phyloP scores from a whole-genome alignment of 1,284 basidiomycete species.

The Coniferiporia weirii region DNA sequence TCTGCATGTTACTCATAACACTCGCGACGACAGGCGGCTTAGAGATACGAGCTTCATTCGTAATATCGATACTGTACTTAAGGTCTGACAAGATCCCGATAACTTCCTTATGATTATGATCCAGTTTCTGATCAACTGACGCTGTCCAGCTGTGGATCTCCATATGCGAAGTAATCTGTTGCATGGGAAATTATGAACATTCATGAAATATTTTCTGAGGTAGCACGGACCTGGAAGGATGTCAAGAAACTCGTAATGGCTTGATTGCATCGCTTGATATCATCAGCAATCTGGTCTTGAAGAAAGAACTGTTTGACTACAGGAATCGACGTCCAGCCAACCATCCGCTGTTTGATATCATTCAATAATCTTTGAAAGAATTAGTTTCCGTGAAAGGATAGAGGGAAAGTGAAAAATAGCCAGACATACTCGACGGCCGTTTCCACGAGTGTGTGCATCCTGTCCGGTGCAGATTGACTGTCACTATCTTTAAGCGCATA shows the following conservation, averaged over 20 bases:
- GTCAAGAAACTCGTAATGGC: slow-evolving; percentile 37
- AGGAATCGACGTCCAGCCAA: slow-evolving; percentile 35
- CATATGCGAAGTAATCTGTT: slow-evolving; percentile 40
- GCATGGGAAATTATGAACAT: neutral
- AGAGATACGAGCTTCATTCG: slow-evolving; percentile 26
- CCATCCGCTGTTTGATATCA: slow-evolving; percentile 34
- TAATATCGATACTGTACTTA: slow-evolving; percentile 33
- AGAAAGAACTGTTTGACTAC: slow-evolving; percentile 37
- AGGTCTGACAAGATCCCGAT: slow-evolving; percentile 40
- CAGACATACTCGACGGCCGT: slow-evolving; percentile 24
- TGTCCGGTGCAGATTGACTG: slow-evolving; percentile 23
- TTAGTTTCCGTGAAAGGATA: neutral
- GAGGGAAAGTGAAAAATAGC: slow-evolving; percentile 12
- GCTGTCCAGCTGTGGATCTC: slow-evolving; percentile 44
- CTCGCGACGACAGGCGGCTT: slow-evolving; percentile 35
- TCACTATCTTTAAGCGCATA: slow-evolving; percentile 29
- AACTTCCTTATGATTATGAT: slow-evolving; percentile 39
- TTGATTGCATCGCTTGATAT: slow-evolving; percentile 38
- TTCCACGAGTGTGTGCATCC: slow-evolving; percentile 24
- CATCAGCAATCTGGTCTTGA: slow-evolving; percentile 38
- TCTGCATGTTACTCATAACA: slow-evolving; percentile 42
- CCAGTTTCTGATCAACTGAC: slow-evolving; percentile 32
- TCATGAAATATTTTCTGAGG: neutral
- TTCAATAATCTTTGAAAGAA: slow-evolving; percentile 31
- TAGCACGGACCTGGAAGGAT: slow-evolving; percentile 35